Evolutionary conservation across 1,139 yeast species (phyloP).

Genomic region (Geotrichum restrictum): DNA sequence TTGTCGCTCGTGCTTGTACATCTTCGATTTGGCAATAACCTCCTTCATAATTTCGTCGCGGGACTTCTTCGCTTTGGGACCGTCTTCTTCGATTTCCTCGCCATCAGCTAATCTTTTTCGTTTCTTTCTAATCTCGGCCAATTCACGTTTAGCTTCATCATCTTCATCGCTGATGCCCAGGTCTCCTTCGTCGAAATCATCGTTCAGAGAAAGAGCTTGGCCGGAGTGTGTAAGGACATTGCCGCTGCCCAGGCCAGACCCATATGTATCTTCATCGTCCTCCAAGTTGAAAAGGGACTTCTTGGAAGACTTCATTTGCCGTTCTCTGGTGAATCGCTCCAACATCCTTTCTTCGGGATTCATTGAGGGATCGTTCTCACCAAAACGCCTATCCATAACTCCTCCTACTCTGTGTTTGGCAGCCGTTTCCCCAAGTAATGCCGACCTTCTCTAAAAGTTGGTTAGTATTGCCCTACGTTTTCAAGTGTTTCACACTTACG

Average conservation of each 20-base stretch:
- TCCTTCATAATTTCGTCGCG: conserved; percentile 97
- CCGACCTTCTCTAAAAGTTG: conserved; percentile 46
- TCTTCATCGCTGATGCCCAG: conserved; percentile 46
- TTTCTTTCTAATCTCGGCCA: conserved; percentile 19
- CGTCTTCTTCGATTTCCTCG: conserved; percentile 38
- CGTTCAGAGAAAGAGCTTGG: conserved; percentile 54
- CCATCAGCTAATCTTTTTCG: conserved; percentile 28
- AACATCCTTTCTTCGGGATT: conserved; percentile 90
- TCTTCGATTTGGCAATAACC: conserved; percentile 89
- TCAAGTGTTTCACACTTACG: neutral
- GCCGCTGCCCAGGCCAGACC: conserved; percentile 27
- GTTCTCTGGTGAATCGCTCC: conserved; percentile 87
- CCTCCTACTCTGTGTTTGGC: conserved; percentile 73
- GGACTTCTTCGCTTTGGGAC: conserved; percentile 63
- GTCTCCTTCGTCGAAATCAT: conserved; percentile 48
- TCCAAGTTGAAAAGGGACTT: conserved; percentile 68
- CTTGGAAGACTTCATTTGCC: conserved; percentile 45
- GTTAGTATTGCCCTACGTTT: conserved; percentile 28
- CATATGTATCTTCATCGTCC: conserved; percentile 57
- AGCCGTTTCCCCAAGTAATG: conserved; percentile 60
- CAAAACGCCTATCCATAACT: conserved; percentile 81
- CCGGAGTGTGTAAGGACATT: conserved; percentile 77
- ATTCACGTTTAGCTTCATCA: conserved; percentile 31
- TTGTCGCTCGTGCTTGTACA: conserved; percentile 85
- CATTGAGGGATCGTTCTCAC: conserved; percentile 71